phyloP scores from a whole-genome alignment of 2,329 filamentous ascomycete species.

The Pestalotiopsis sp. region DNA sequence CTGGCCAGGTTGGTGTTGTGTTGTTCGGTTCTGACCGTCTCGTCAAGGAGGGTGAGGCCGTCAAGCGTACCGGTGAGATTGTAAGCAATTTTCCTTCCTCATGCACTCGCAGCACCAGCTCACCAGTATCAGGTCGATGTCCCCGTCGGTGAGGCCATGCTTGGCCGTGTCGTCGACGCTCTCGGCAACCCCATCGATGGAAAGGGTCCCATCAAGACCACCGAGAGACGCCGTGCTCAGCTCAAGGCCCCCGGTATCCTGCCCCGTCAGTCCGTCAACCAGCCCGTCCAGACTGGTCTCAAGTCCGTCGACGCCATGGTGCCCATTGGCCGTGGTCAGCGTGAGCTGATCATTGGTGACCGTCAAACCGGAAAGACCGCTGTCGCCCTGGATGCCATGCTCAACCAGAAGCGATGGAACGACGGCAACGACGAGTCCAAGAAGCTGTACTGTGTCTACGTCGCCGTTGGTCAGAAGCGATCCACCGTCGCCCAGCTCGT shows the following conservation, averaged over 20 bases:
- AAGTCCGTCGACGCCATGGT: conserved; percentile 99
- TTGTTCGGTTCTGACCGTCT: conserved; percentile 99
- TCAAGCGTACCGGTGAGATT: conserved; percentile 99
- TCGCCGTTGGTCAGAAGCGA: conserved; percentile 98
- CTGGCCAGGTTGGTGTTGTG: conserved; percentile 99
- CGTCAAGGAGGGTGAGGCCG: conserved; percentile 98
- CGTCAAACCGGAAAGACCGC: conserved; percentile 99
- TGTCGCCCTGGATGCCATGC: conserved; percentile 94
- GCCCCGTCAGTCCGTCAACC: conserved; percentile 93
- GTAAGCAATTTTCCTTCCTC: conserved; percentile 58
- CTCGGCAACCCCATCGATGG: conserved; percentile 99
- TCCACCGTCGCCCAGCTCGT: conserved; percentile 99
- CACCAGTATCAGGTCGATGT: conserved; percentile 78
- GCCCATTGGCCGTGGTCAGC: conserved; percentile 98
- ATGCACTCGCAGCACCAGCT: not conserved
- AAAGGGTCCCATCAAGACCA: conserved; percentile 95
- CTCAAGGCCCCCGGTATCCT: conserved; percentile 99
- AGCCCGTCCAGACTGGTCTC: conserved; percentile 98
- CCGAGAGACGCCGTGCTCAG: conserved; percentile 92
- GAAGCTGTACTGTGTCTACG: conserved; percentile 99
- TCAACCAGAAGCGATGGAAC: conserved; percentile 99
- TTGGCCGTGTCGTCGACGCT: conserved; percentile 97
- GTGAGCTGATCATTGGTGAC: conserved; percentile 99
- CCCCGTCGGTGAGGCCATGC: conserved; percentile 87
- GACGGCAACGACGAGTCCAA: conserved; percentile 80